Evolutionary conservation across 2,329 filamentous ascomycete species (phyloP).

Genomic region (Helminthosporium solani): DNA sequence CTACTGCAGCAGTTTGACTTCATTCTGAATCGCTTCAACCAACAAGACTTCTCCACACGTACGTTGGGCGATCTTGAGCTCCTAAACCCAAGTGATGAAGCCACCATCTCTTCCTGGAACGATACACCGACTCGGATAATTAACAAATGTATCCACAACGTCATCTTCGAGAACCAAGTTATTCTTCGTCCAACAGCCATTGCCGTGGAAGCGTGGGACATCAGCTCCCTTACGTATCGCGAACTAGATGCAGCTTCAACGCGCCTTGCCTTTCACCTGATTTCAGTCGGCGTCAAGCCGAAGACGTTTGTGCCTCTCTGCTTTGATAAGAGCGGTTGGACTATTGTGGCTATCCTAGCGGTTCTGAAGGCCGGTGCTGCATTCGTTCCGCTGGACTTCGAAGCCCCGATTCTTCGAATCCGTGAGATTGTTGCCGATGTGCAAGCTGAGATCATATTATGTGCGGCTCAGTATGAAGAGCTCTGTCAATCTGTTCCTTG

Average conservation of each 20-base stretch:
- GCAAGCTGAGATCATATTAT: conserved; percentile 29
- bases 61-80: conserved; percentile 22
- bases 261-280: conserved; percentile 25
- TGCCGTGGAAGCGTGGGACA: conserved; percentile 36
- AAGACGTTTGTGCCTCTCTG: conserved; percentile 34
- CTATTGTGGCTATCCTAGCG: conserved; percentile 38
- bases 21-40: conserved; percentile 27
- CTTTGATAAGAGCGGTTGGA: conserved; percentile 41
- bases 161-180: conserved; percentile 27
- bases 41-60: conserved; percentile 7
- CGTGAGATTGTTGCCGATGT: conserved; percentile 38
- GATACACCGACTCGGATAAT: conserved; percentile 22
- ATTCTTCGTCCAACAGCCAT: conserved; percentile 17
- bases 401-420: conserved; percentile 38
- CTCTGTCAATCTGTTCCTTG: conserved; percentile 30
- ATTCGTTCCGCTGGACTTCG: conserved; percentile 42
- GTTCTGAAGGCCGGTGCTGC: conserved; percentile 41
- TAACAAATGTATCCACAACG: conserved; percentile 30
- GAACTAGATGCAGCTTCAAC: conserved; percentile 31
- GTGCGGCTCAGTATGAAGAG: conserved; percentile 23
- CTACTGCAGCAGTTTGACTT: conserved; percentile 33
- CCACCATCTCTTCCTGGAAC: conserved; percentile 28
- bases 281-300: conserved; percentile 26
- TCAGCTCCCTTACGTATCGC: conserved; percentile 24
- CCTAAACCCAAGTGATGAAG: conserved; percentile 22